phyloP scores from a whole-genome alignment of 164 flowering plant species.

The Litsea cubeba region DNA sequence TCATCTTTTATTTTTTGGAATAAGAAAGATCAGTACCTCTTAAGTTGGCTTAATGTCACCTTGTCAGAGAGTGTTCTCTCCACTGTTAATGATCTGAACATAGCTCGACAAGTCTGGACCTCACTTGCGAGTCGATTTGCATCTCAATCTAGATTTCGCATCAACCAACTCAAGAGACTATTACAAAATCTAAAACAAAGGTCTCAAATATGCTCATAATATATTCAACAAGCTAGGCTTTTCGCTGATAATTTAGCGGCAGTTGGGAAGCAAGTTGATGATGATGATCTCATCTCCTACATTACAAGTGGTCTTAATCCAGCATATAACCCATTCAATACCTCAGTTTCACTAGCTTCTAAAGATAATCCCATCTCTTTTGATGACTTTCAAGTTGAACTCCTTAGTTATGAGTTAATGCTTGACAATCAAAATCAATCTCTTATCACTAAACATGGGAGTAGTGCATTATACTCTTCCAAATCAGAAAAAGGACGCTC shows the following conservation, averaged over 20 bases:
- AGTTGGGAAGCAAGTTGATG: background rate
- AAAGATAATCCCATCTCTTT: too few relatives aligned
- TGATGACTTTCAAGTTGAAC: background rate
- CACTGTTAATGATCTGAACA: background rate
- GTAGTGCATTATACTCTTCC: too few relatives aligned
- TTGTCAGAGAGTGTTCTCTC: background rate
- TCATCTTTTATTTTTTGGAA: background rate
- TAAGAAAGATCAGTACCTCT: background rate
- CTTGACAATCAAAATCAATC: background rate
- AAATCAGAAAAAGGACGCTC: too few relatives aligned
- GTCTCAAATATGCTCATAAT: too few relatives aligned
- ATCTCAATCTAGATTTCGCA: background rate
- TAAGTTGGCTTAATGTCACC: background rate
- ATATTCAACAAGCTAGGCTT: too few relatives aligned
- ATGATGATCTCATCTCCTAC: background rate
- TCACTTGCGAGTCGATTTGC: background rate
- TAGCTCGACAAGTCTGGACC: background rate
- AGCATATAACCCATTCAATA: background rate
- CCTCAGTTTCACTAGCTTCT: background rate
- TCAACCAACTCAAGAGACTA: background rate
- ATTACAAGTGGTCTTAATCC: background rate
- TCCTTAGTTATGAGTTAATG: background rate
- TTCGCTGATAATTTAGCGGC: too few relatives aligned
- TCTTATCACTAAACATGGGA: too few relatives aligned
- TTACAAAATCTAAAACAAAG: background rate